Percentiles rank a stretch among this genome's conserved stretches.
Conservation (phyloP, 148 eudicot genomes). For the Nyssa sinensis region DNA sequence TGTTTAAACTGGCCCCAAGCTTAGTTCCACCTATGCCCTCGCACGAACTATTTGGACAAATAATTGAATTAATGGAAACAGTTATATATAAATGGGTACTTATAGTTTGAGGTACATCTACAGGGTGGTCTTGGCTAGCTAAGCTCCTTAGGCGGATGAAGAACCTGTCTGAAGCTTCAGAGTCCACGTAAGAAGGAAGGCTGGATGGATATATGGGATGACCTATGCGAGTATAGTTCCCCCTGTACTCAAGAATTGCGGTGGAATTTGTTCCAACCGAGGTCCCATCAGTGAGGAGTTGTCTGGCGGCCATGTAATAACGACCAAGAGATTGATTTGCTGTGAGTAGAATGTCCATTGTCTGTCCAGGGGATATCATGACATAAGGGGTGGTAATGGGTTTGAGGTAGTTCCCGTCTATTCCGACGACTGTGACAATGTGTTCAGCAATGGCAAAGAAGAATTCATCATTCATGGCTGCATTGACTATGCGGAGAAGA, state of each 20-base stretch:
- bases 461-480: background rate
- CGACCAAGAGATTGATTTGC: background rate
- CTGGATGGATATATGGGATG: background rate
- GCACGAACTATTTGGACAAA: background rate
- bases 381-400: background rate
- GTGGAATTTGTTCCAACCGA: conserved; percentile 8
- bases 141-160: conserved; percentile 7
- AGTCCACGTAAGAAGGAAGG: conserved; percentile 10
- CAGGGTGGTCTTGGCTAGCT: conserved; percentile 1
- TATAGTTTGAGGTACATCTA: conserved; percentile 11
- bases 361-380: background rate
- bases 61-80: conserved; percentile 3
- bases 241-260: conserved; percentile 10
- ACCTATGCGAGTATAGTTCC: conserved; percentile 3
- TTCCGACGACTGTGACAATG: background rate
- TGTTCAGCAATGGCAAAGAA: background rate
- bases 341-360: background rate
- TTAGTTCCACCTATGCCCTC: background rate
- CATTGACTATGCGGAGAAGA: background rate
- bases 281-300: background rate
- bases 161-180: background rate
- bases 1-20: conserved; percentile 12
- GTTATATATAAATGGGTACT: background rate
- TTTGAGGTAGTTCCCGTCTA: background rate
- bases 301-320: background rate